Evolutionary conservation across 2,329 filamentous ascomycete genomes (phyloP).

Genomic region (Emergomyces pasteurianus): DNA sequence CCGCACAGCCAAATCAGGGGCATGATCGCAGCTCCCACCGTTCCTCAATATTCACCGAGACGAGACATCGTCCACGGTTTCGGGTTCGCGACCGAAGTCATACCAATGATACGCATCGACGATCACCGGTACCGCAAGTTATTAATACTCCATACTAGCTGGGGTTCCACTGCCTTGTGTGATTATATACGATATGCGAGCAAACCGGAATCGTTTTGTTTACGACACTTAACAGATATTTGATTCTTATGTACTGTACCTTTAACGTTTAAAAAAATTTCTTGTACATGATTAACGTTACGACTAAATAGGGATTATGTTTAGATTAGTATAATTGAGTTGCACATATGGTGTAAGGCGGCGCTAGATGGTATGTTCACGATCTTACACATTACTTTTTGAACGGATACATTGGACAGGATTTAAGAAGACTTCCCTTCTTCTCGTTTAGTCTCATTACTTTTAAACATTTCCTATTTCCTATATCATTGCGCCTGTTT

Average conservation of each 20-base stretch:
- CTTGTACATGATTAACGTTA: no score
- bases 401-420: background rate
- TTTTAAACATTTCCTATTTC: no score
- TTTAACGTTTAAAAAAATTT: no score
- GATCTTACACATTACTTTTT: background rate
- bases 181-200: background rate
- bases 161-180: background rate
- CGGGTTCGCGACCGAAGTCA: constrained; percentile 16
- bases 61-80: constrained; percentile 16
- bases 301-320: no score
- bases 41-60: constrained; percentile 9
- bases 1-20: background rate
- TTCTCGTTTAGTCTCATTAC: no score
- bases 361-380: background rate
- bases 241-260: background rate
- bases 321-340: no score
- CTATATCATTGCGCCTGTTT: background rate
- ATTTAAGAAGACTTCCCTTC: background rate
- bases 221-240: no score
- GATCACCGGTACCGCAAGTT: constrained; percentile 29
- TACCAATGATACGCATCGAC: constrained; percentile 25
- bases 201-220: background rate
- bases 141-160: constrained; percentile 12
- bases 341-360: background rate
- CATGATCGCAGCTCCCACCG: background rate